Evolutionary conservation across 1,284 basidiomycete genomes (phyloP), one percentile per base, ranked within the genome.

Genomic region (Sanghuangporus baumii): DNA sequence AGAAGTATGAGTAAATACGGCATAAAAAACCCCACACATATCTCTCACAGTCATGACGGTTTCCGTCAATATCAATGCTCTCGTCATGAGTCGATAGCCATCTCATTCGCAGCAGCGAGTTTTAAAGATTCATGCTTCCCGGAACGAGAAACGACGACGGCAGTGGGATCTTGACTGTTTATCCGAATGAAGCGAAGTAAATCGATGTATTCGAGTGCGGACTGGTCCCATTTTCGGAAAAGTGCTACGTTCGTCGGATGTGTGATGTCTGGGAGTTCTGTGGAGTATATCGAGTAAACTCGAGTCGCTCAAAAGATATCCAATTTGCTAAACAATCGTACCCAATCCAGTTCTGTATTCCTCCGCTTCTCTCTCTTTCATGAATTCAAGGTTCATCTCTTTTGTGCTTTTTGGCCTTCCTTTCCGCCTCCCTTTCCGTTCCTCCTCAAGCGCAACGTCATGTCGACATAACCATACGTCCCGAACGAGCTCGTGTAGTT

Each of bases 231-330:
- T 59, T 76, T 74, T 58, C 87, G 82, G 73, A 94, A 90, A 4
- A 94, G 77, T 18, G 82, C 80, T 36, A 89, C 86, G n/a, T 85
- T 94, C 9, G 79, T 74, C 11, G 77, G 74, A 68, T 95, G 84
- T 0, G 91, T 94, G 50, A 96, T 78, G 73, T 96, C 93, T 16
- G 87, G 83, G n/a, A 95, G 81, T 75, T 95, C 93, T 94, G 74
- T 12, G 60, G 50, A 38, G 11, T 3, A 14, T 9, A 8, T 59
- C 20, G 55, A 37, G 48, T 31, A 57, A 41, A 46, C 14, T 16
- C 8, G 23, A 23, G 23, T 23, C 23, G 23, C 2, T 23, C 23
- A 23, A 2, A 23, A 23, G 23, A 23, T 23, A 23, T 23, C 23
- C 23, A 23, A 2, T 23, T 23, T 23, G 23, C 23, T 23, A 23